Conservation (phyloP, 441 rosid species). For the Hura crepitans region DNA sequence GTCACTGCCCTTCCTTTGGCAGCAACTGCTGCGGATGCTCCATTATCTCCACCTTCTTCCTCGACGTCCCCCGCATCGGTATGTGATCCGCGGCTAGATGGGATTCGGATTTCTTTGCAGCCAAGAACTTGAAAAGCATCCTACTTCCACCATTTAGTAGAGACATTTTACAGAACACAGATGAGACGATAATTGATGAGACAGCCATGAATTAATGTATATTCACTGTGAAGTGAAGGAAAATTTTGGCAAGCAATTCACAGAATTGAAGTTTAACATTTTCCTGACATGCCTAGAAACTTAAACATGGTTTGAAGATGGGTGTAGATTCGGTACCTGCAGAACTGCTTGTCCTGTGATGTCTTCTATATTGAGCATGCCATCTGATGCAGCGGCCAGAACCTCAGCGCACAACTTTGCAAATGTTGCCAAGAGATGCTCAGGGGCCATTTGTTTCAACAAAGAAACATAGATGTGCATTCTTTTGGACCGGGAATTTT, state of each 20-base stretch:
- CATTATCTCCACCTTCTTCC: conserved; percentile 47
- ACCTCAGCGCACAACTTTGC: conserved; percentile 93
- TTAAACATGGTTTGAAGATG: background rate
- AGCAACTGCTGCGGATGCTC: conserved; percentile 41
- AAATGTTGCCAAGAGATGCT: conserved; percentile 87
- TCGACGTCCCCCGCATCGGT: conserved; percentile 60
- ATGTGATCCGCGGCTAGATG: conserved; percentile 50
- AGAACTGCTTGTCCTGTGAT: conserved; percentile 73
- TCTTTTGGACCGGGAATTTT: conserved; percentile 67
- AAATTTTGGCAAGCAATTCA: background rate
- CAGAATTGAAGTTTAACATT: background rate
- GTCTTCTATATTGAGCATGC: conserved; percentile 73
- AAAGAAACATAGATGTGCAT: conserved; percentile 75
- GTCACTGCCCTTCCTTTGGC: conserved; percentile 84
- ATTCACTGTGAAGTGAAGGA: background rate
- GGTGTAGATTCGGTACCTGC: conserved; percentile 46
- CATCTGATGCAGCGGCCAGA: conserved; percentile 93
- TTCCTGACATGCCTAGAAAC: background rate
- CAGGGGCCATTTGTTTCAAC: conserved; percentile 96
- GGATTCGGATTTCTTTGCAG: conserved; percentile 79
- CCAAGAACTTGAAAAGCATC: conserved; percentile 83
- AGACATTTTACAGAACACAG: background rate
- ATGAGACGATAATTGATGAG: background rate
- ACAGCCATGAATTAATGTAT: background rate
- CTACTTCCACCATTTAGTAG: conserved; percentile 36